Evolutionary conservation across 139 green algal species (phyloP).

Genomic region (Micractinium sp.): DNA sequence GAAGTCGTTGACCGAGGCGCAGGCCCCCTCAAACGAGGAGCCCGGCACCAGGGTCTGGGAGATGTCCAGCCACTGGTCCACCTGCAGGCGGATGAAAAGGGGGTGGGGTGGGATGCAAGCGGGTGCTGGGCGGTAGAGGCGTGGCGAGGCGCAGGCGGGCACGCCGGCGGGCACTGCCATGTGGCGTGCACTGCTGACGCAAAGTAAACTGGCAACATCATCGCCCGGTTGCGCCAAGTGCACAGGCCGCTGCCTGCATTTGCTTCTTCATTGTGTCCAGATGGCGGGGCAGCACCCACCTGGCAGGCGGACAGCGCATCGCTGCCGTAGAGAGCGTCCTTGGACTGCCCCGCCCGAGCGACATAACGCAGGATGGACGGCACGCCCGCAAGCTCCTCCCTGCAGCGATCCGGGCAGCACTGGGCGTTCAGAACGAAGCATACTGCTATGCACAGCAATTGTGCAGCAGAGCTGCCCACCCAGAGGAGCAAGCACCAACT

Average conservation of each 20-base stretch:
- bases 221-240: background rate
- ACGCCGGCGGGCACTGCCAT: too few species aligned
- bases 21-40: conserved; percentile 68
- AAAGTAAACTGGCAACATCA: background rate
- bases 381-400: conserved; percentile 72
- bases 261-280: too few species aligned
- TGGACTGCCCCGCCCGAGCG: conserved; percentile 49
- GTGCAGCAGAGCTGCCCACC: background rate
- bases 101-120: background rate
- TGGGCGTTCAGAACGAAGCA: too few species aligned
- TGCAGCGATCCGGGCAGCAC: conserved; percentile 33
- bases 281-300: conserved; percentile 18
- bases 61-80: conserved; percentile 90
- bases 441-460: background rate
- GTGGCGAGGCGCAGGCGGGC: too few species aligned
- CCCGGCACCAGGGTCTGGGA: conserved; percentile 64
- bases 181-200: too few species aligned
- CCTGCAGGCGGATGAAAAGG: conserved; percentile 45
- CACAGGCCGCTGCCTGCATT: too few species aligned
- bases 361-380: conserved; percentile 76
- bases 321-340: conserved; percentile 53
- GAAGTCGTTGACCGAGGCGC: conserved; percentile 69
- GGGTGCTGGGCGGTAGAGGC: background rate
- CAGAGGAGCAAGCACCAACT: background rate
- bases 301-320: conserved; percentile 61